Evolutionary conservation across 1,284 basidiomycete species (phyloP).

Genomic region (Coniferiporia sulphurascens): DNA sequence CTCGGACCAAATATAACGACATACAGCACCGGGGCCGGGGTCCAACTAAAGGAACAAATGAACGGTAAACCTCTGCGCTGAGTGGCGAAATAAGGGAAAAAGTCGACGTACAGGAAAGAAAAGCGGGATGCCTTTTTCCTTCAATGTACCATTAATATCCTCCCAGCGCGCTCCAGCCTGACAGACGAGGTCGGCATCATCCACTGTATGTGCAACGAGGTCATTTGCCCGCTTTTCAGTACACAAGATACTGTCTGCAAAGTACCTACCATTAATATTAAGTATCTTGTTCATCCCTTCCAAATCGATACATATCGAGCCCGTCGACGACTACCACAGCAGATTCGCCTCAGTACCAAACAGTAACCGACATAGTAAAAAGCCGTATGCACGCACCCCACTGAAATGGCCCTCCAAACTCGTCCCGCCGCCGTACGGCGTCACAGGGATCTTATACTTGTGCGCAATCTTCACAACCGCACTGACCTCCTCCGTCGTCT

Average conservation of each 20-base stretch:
- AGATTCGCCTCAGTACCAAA: background rate
- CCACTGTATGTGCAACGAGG: conserved; percentile 34
- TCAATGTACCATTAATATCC: conserved; percentile 75
- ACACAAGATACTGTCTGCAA: background rate
- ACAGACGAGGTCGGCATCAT: conserved; percentile 69
- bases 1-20: background rate
- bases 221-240: conserved; percentile 15
- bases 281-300: conserved; percentile 62
- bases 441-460: conserved; percentile 49
- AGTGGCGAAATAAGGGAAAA: background rate
- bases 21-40: conserved; percentile 48
- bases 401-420: conserved; percentile 55
- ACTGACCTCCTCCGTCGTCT: conserved; percentile 53
- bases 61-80: background rate
- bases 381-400: conserved; percentile 36
- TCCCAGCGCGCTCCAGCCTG: conserved; percentile 88
- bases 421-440: conserved; percentile 59
- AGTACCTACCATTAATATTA: conserved; percentile 37
- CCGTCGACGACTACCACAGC: conserved; percentile 40
- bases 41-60: conserved; percentile 37
- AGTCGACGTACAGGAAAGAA: conserved; percentile 58
- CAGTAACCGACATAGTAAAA: too few species aligned
- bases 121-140: conserved; percentile 59
- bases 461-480: conserved; percentile 52
- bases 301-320: conserved; percentile 75